These are phyloP conservation scores for Suhomyces atakaporum DNA, from an alignment of 1,139 yeast species.

Conservation along the genomic window DNA sequence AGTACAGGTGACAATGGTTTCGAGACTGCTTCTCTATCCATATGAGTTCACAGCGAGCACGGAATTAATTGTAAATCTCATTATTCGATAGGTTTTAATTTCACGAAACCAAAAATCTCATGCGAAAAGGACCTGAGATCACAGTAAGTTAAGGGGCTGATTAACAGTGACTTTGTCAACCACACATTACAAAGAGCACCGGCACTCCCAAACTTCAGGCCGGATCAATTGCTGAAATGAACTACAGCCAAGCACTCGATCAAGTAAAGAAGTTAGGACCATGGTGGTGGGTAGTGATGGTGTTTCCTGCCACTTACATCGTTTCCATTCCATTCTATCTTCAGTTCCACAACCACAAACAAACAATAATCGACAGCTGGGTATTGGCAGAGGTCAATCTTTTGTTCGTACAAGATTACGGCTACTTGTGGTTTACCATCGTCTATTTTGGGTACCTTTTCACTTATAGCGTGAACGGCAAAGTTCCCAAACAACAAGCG, in stretches of 20 bases:
- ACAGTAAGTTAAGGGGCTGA: too few relatives aligned
- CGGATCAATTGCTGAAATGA: too few relatives aligned
- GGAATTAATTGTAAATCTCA: too few relatives aligned
- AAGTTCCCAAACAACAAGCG: conserved; percentile 11
- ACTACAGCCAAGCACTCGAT: not conserved
- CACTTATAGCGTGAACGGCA: conserved; percentile 8
- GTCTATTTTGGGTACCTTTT: conserved; percentile 18
- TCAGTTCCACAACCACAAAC: conserved; percentile 5
- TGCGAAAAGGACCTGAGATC: too few relatives aligned
- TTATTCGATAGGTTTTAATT: too few relatives aligned
- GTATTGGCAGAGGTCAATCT: conserved; percentile 10
- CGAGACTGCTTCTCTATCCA: too few relatives aligned
- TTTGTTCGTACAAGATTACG: conserved; percentile 26
- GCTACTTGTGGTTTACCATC: conserved; percentile 33
- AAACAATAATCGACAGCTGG: conserved; percentile 5
- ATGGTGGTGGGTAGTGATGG: conserved; percentile 3
- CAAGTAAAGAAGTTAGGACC: not conserved
- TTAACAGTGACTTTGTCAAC: too few relatives aligned
- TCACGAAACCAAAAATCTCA: too few relatives aligned
- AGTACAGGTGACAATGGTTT: too few relatives aligned
- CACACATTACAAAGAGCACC: too few relatives aligned
- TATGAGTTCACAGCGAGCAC: too few relatives aligned
- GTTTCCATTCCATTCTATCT: conserved; percentile 5
- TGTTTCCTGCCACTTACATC: conserved; percentile 4
- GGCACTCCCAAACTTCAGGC: too few relatives aligned